Evolutionary conservation across 2,329 filamentous ascomycete species (phyloP), one percentile per base, ranked within the genome.

Genomic region (Tolypocladium paradoxum): DNA sequence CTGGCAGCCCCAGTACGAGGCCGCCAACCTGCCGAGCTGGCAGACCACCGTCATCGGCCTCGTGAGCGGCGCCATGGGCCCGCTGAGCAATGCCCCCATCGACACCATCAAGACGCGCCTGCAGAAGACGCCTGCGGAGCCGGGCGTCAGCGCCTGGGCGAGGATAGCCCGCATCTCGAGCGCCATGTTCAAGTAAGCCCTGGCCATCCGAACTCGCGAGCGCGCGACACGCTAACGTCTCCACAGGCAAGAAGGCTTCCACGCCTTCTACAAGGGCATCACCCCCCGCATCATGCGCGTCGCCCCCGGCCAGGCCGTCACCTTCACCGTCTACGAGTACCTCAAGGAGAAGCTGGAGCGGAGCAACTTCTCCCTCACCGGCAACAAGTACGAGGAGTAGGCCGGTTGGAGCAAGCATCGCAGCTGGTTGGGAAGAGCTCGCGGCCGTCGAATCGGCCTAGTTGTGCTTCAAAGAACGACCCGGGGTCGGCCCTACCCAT

Each of bases 201-300:
- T 3, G 16, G 20, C 20, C 20, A 4, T 31, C 29, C 2, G 29
- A 31, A 8, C 29, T 8, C 29, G 6, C 2, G 29, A 31, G 7
- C 29, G 2, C 29, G 6, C 2, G 29, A 6, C 9, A 7, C 31
- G 5, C 48, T 38, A 8, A 37, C n/a, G 2, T 18, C 18, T 4
- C 35, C 50, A 71, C 67, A 89, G 87, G 65, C 88, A 95, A 74
- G 93, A 99, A 73, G 93, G 93, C 36, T 77, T 92, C 61, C 85
- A 90, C 63, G 93, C 93, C 48, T 99, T 99, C 74, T 99, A 96
- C 78, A 97, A 97, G 80, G 93, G 93, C 64, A 99, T 99, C 72
- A 99, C 93, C 48, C 93, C 93, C 7, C 83, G 93, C 63, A 88
- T 99, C 61, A 97, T 97, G 90, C 84, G 93, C 65, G 93, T 99